Evolutionary conservation across 2,329 filamentous ascomycete species (phyloP).

Genomic region (Dactylonectria estremocensis): DNA sequence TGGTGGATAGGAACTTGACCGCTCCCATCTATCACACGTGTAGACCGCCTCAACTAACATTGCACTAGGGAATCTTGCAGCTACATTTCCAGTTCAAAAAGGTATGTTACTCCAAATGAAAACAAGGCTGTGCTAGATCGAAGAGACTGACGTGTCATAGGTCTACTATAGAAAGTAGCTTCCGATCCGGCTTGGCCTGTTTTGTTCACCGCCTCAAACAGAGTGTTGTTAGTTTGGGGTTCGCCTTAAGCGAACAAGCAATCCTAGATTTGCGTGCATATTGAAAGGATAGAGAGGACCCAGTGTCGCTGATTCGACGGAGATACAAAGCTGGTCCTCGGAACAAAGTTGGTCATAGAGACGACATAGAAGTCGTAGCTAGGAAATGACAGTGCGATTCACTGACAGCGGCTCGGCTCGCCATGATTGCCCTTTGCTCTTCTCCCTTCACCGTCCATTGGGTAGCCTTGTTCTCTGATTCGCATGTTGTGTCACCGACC

Average conservation of each 20-base stretch:
- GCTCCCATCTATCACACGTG: conserved; percentile 7
- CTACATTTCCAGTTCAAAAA: conserved; percentile 99
- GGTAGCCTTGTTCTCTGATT: conserved; percentile 38
- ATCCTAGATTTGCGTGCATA: conserved; percentile 3
- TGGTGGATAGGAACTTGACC: conserved; percentile 20
- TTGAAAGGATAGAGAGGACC: conserved; percentile 20
- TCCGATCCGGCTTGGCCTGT: conserved; percentile 13
- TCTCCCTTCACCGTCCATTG: conserved; percentile 32
- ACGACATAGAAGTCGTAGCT: conserved; percentile 27
- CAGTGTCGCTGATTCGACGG: conserved; percentile 8
- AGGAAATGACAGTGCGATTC: conserved; percentile 33
- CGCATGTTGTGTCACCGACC: conserved; percentile 39
- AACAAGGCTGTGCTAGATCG: conserved; percentile 18
- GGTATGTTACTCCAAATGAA: conserved; percentile 64
- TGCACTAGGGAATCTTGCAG: conserved; percentile 86
- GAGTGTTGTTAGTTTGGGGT: background rate
- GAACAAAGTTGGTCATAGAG: conserved; percentile 19
- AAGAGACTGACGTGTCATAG: conserved; percentile 53
- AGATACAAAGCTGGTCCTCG: background rate
- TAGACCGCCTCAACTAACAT: conserved; percentile 38
- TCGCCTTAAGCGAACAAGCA: conserved; percentile 4
- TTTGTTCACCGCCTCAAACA: conserved; percentile 23
- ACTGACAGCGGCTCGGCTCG: conserved; percentile 31
- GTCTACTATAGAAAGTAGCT: conserved; percentile 71
- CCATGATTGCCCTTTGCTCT: conserved; percentile 39